phyloP scores from a whole-genome alignment of 345 rosid species.

The Laguncularia racemosa region DNA sequence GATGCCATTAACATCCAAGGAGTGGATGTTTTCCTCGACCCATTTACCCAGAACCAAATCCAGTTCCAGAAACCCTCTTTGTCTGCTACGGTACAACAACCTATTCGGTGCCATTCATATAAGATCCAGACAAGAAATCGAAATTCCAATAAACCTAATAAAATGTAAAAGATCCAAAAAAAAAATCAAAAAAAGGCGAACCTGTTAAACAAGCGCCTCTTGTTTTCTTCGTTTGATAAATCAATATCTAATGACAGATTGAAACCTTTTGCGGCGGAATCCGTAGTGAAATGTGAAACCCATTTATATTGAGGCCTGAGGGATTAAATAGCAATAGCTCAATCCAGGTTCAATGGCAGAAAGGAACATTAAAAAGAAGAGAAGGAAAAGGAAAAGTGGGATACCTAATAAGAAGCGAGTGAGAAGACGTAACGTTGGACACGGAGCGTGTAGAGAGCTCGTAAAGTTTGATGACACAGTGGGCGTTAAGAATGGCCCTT shows the following conservation, averaged over 20 bases:
- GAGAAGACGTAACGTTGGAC: conserved; percentile 9
- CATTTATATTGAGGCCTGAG: conserved; percentile 37
- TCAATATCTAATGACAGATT: conserved; percentile 35
- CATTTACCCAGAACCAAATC: conserved; percentile 90
- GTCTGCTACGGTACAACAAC: conserved; percentile 87
- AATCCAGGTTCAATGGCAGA: background rate
- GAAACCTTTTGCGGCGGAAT: background rate
- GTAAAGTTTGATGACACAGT: conserved; percentile 34
- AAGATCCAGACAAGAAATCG: background rate
- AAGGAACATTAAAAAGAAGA: background rate
- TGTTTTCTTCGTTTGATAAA: conserved; percentile 68
- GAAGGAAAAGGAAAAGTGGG: conserved; percentile 17
- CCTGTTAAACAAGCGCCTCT: conserved; percentile 75
- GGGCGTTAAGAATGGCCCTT: conserved; percentile 32
- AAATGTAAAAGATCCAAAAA: background rate
- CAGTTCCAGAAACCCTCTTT: conserved; percentile 87
- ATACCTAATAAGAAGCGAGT: background rate
- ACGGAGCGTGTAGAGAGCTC: conserved; percentile 15
- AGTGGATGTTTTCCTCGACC: conserved; percentile 71
- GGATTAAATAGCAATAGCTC: background rate
- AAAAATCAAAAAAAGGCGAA: background rate
- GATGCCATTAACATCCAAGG: conserved; percentile 67
- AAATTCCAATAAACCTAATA: background rate
- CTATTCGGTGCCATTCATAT: conserved; percentile 18
- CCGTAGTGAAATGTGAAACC: conserved; percentile 32